phyloP scores from a whole-genome alignment of 768 basidiomycete genomes.

The Mycena leptocephala region DNA sequence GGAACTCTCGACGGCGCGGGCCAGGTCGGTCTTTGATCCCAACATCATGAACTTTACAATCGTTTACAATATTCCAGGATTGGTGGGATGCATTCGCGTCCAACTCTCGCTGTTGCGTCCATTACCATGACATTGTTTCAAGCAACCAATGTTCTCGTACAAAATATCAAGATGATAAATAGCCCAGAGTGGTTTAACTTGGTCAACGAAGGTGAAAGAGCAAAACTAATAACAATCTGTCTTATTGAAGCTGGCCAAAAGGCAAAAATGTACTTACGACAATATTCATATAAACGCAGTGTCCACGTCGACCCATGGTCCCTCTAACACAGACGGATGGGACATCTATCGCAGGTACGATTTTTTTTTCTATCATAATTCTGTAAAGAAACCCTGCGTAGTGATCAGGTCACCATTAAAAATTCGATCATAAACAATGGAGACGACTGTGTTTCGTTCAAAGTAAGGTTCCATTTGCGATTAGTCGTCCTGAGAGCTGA shows the following conservation, averaged over 20 bases:
- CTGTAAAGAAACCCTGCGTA: conserved; percentile 50
- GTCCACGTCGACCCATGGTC: conserved; percentile 59
- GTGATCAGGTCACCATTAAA: conserved; percentile 63
- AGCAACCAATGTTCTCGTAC: conserved; percentile 27
- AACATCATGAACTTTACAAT: not conserved
- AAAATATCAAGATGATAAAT: conserved; percentile 26
- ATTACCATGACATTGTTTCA: conserved; percentile 22
- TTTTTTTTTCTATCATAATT: not conserved
- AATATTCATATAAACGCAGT: conserved; percentile 64
- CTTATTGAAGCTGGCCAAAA: too few species aligned
- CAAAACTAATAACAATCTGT: too few species aligned
- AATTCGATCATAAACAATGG: conserved; percentile 70
- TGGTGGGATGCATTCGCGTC: conserved; percentile 69
- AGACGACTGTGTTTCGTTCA: conserved; percentile 76
- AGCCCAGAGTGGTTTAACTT: conserved; percentile 24
- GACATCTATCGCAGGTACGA: conserved; percentile 60
- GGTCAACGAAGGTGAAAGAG: conserved; percentile 67
- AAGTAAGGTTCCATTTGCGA: conserved; percentile 32
- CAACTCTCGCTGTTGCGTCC: conserved; percentile 36
- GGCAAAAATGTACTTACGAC: conserved; percentile 61
- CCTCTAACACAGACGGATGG: conserved; percentile 77
- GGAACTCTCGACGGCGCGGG: conserved; percentile 78
- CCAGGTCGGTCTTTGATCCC: conserved; percentile 56
- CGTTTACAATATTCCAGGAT: conserved; percentile 44
- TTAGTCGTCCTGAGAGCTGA: not conserved